Evolutionary conservation across 805 yeast genomes (phyloP).

Genomic region (Candida silvicultrix): DNA sequence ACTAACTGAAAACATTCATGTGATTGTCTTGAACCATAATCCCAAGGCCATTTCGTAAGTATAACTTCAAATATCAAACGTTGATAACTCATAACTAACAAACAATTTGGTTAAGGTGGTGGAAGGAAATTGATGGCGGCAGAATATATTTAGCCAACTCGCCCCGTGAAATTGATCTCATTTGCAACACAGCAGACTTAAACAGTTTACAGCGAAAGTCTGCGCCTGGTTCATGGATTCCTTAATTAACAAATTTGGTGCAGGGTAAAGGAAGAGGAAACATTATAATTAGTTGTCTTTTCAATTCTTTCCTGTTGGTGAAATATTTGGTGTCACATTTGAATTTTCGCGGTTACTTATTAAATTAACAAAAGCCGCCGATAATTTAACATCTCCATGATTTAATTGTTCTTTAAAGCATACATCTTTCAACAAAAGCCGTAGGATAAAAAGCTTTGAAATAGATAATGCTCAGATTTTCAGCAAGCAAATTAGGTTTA

Average conservation of each 20-base stretch:
- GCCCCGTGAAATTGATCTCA: neutral
- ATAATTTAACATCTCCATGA: too few relatives aligned
- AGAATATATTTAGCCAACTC: constrained; percentile 2
- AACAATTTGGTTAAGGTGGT: constrained; percentile 9
- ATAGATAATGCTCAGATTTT: neutral
- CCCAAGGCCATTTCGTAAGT: constrained; percentile 11
- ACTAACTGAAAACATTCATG: constrained; percentile 22
- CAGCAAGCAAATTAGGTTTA: neutral
- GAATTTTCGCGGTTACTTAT: too few relatives aligned
- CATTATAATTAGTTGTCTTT: too few relatives aligned
- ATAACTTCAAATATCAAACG: neutral
- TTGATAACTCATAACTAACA: neutral
- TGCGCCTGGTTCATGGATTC: constrained; percentile 14
- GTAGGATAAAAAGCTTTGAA: too few relatives aligned
- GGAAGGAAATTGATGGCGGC: constrained; percentile 19
- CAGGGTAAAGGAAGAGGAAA: too few relatives aligned
- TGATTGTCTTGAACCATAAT: constrained; percentile 10
- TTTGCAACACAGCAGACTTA: neutral
- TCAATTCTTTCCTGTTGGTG: too few relatives aligned
- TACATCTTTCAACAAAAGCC: too few relatives aligned
- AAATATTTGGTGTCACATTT: too few relatives aligned
- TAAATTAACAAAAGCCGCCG: too few relatives aligned
- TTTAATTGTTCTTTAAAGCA: too few relatives aligned
- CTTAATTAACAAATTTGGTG: too few relatives aligned
- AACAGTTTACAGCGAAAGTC: neutral